Evolutionary conservation across 495 filamentous ascomycete species (phyloP).

Genomic region (Neurospora sp.): DNA sequence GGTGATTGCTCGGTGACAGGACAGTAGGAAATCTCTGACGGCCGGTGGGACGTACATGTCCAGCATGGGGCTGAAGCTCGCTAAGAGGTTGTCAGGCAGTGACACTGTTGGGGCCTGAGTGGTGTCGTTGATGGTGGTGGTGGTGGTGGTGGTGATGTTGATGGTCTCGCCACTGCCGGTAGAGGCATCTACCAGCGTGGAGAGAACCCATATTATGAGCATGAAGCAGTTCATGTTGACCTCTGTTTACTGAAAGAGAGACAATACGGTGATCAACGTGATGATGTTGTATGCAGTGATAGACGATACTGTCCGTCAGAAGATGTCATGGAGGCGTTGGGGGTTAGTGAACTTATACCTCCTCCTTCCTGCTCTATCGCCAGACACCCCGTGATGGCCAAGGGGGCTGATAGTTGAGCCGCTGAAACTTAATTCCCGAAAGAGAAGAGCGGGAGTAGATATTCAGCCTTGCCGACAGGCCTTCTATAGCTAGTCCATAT

Average conservation of each 20-base stretch:
- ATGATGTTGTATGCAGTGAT: not conserved
- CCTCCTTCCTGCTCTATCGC: not conserved
- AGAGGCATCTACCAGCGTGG: not conserved
- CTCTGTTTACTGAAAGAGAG: not conserved
- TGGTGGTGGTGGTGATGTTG: slow-evolving; percentile 17
- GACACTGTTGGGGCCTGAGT: slow-evolving; percentile 3
- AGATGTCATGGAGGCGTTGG: not conserved
- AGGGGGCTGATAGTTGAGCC: not conserved
- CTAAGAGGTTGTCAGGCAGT: slow-evolving; percentile 14
- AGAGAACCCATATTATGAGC: not conserved
- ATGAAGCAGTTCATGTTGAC: not conserved
- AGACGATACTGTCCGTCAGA: not conserved
- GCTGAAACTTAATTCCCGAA: not conserved
- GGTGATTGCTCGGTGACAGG: slow-evolving; percentile 19
- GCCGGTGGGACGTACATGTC: slow-evolving; percentile 10
- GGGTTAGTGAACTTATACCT: not conserved
- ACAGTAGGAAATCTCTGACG: slow-evolving; percentile 8
- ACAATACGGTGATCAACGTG: not conserved
- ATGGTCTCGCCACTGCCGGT: not conserved
- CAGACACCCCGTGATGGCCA: not conserved
- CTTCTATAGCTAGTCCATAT: not conserved
- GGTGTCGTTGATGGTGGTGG: slow-evolving; percentile 10
- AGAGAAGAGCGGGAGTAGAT: not conserved
- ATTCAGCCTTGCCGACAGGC: not conserved
- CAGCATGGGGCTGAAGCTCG: slow-evolving; percentile 17